These are phyloP conservation scores for Fusarium coffeatum DNA, from an alignment of 2,329 filamentous ascomycete species.

Conservation along the genomic window DNA sequence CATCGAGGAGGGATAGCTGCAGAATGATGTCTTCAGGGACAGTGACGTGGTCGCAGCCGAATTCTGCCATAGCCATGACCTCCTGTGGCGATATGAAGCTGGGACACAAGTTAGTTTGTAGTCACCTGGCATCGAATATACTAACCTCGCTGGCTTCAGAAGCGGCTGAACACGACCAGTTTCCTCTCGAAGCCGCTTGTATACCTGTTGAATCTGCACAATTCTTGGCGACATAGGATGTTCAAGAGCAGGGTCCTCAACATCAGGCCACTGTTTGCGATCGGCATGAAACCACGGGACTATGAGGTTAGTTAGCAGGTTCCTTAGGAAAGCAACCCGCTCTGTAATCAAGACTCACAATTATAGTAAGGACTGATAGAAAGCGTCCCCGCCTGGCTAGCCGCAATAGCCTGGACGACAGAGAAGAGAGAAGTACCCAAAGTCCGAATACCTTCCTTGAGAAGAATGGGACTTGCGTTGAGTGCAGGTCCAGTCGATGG, in stretches of 20 bases:
- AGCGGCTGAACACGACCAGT: background rate
- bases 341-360: background rate
- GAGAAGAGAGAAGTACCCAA: constrained; percentile 17
- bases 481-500: constrained; percentile 1
- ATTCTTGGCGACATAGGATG: constrained; percentile 18
- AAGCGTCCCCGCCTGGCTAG: background rate
- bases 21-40: constrained; percentile 2
- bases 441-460: constrained; percentile 1
- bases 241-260: constrained; percentile 9
- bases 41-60: constrained; percentile 7
- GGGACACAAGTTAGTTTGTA: fast-evolving
- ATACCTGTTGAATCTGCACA: background rate
- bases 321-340: fast-evolving
- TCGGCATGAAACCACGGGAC: constrained; percentile 9
- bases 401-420: background rate
- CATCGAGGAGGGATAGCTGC: background rate
- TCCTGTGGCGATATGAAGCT: constrained; percentile 9
- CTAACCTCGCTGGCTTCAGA: constrained; percentile 8
- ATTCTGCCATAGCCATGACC: constrained; percentile 6
- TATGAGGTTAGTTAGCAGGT: fast-evolving
- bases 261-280: constrained; percentile 6
- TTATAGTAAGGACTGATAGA: constrained; percentile 7
- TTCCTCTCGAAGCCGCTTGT: background rate
- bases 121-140: fast-evolving
- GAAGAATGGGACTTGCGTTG: constrained; percentile 8